phyloP scores from a whole-genome alignment of 306 rosid genomes.

The Hippophae gyantsensis region DNA sequence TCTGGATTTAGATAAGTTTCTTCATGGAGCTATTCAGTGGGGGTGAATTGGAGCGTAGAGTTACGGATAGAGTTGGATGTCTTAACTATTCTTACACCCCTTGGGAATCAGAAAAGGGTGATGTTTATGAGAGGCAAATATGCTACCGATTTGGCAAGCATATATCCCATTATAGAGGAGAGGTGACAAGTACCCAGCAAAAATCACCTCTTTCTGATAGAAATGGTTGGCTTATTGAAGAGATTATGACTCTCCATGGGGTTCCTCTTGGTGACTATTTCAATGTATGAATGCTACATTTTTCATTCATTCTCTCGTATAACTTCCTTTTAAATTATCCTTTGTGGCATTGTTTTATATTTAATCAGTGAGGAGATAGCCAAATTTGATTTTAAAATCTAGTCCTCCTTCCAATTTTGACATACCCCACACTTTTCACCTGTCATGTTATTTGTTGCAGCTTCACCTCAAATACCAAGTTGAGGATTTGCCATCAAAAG shows the following conservation, averaged over 20 bases:
- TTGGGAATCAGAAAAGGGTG: constrained; percentile 78
- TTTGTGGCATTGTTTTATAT: constrained; percentile 7
- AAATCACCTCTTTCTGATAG: constrained; percentile 38
- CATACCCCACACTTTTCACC: constrained; percentile 12
- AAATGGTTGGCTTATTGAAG: constrained; percentile 76
- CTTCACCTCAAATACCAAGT: constrained; percentile 68
- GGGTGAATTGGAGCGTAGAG: constrained; percentile 61
- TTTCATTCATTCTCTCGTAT: constrained; percentile 10
- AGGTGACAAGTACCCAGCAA: constrained; percentile 81
- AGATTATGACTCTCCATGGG: constrained; percentile 80
- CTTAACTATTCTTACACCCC: constrained; percentile 64
- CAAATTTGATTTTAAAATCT: too few relatives aligned
- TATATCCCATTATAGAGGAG: constrained; percentile 60
- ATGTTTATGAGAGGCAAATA: constrained; percentile 57
- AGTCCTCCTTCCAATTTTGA: not conserved
- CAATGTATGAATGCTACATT: constrained; percentile 41
- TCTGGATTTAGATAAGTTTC: constrained; percentile 45
- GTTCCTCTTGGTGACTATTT: constrained; percentile 79
- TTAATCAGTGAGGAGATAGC: not conserved
- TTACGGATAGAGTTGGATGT: constrained; percentile 82
- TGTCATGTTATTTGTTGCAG: constrained; percentile 42
- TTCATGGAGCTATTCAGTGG: constrained; percentile 71
- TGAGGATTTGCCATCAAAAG: constrained; percentile 47
- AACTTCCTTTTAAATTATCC: constrained; percentile 4
- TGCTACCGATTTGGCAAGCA: constrained; percentile 64